Evolutionary conservation across 306 rosid genomes (phyloP).

Genomic region (Citrullus colocynthis): DNA sequence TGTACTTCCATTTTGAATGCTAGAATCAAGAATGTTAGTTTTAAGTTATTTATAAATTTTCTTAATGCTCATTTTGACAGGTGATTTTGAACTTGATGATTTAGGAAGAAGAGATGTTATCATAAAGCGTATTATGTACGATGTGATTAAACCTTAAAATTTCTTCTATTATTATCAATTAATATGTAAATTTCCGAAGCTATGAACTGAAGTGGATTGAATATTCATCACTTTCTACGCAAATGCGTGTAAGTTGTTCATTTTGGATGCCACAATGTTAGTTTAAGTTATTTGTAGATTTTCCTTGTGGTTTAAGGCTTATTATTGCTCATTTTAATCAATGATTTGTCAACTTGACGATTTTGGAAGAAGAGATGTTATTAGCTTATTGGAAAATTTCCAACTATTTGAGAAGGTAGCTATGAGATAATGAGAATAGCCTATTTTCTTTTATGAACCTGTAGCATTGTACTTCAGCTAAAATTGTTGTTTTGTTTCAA

Average conservation of each 20-base stretch:
- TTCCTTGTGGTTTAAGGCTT: not conserved
- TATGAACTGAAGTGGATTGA: no score
- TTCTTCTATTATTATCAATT: not conserved
- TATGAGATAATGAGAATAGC: not conserved
- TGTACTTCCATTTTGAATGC: no score
- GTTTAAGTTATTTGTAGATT: not conserved
- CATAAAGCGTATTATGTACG: not conserved
- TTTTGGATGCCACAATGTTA: not conserved
- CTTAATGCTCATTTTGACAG: no score
- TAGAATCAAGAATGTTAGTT: no score
- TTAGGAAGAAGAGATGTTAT: not conserved
- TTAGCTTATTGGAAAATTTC: not conserved
- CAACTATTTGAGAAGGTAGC: not conserved
- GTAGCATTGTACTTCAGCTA: not conserved
- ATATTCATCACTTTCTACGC: not conserved
- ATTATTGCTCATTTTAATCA: not conserved
- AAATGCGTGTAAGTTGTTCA: not conserved
- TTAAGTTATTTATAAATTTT: no score
- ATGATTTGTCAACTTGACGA: not conserved
- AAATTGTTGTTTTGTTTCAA: not conserved
- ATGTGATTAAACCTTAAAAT: no score
- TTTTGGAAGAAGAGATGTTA: no score
- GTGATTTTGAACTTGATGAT: no score
- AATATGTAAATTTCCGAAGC: no score
- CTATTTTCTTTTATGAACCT: not conserved